Conservation (phyloP, 2,329 filamentous ascomycete species). For the Cercospora citrullina region DNA sequence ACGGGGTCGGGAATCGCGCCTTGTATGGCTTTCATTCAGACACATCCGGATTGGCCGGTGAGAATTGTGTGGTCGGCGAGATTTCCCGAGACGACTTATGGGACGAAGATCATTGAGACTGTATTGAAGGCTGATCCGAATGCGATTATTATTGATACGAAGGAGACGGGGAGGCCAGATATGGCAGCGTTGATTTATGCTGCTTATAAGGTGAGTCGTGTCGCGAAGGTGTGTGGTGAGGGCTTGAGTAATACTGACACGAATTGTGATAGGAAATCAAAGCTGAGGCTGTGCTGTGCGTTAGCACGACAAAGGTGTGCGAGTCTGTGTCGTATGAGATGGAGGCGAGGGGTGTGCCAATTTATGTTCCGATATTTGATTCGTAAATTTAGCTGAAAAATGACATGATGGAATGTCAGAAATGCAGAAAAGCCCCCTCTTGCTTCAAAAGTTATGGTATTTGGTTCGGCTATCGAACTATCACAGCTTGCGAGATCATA, state of each 20-base stretch:
- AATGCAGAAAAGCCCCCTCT: too few species aligned
- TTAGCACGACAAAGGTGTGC: constrained; percentile 52
- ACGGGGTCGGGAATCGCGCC: constrained; percentile 75
- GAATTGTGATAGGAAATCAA: constrained; percentile 19
- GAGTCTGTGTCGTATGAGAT: neutral
- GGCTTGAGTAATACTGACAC: neutral
- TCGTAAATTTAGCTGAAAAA: neutral
- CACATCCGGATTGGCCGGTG: constrained; percentile 47
- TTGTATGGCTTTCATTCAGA: constrained; percentile 61
- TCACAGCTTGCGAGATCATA: neutral
- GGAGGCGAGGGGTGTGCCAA: neutral
- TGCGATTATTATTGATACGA: constrained; percentile 70
- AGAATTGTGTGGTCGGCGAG: constrained; percentile 70
- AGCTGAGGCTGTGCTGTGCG: constrained; percentile 70
- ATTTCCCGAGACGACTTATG: constrained; percentile 63
- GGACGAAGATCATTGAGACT: constrained; percentile 55
- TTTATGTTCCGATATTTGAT: neutral
- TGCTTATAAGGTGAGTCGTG: constrained; percentile 45
- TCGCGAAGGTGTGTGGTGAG: neutral
- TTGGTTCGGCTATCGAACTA: neutral
- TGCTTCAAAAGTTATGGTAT: too few species aligned
- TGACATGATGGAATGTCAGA: neutral
- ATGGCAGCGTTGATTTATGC: constrained; percentile 58
- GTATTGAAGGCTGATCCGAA: constrained; percentile 61
- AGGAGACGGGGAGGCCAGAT: constrained; percentile 59